These are phyloP conservation scores for Hyaloperonospora brassicae DNA, from an alignment of 352 stramenopile genomes.

Conservation along the genomic window DNA sequence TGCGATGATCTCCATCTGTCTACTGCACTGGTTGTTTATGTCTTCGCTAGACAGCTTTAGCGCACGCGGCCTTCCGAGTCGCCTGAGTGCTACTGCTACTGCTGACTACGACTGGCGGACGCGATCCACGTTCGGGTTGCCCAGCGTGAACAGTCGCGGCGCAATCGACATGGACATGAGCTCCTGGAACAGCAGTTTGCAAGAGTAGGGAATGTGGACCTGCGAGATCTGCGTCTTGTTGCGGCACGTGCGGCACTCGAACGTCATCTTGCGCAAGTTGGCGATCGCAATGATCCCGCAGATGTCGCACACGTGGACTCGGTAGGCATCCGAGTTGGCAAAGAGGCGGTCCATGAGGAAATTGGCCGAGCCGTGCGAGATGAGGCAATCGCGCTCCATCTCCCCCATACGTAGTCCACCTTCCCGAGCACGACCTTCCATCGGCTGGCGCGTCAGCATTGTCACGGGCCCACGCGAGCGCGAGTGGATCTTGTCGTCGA, in stretches of 20 bases:
- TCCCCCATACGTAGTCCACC: constrained; percentile 99
- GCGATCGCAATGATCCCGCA: constrained; percentile 99
- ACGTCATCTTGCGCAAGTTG: constrained; percentile 98
- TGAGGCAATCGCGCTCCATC: constrained; percentile 99
- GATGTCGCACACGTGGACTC: constrained; percentile 97
- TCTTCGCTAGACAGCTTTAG: no score
- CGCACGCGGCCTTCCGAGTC: not conserved
- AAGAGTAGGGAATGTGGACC: constrained; percentile 99
- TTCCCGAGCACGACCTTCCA: constrained; percentile 97
- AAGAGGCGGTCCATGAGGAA: constrained; percentile 99
- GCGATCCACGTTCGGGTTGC: constrained; percentile 67
- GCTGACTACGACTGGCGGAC: constrained; percentile 24
- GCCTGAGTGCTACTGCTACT: not conserved
- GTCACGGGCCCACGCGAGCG: constrained; percentile 90
- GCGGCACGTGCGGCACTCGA: constrained; percentile 93
- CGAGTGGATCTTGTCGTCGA: constrained; percentile 99
- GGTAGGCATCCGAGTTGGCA: constrained; percentile 98
- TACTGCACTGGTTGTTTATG: no score
- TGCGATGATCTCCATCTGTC: no score
- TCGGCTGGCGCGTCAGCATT: constrained; percentile 98
- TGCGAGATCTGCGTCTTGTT: constrained; percentile 93
- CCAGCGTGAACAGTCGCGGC: constrained; percentile 93
- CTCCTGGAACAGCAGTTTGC: constrained; percentile 99
- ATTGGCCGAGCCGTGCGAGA: constrained; percentile 98
- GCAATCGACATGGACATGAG: constrained; percentile 99